Percentiles rank a stretch among this genome's conserved stretches.
phyloP scores from a whole-genome alignment of 1,284 basidiomycete species.

The Vanrija humicola region DNA sequence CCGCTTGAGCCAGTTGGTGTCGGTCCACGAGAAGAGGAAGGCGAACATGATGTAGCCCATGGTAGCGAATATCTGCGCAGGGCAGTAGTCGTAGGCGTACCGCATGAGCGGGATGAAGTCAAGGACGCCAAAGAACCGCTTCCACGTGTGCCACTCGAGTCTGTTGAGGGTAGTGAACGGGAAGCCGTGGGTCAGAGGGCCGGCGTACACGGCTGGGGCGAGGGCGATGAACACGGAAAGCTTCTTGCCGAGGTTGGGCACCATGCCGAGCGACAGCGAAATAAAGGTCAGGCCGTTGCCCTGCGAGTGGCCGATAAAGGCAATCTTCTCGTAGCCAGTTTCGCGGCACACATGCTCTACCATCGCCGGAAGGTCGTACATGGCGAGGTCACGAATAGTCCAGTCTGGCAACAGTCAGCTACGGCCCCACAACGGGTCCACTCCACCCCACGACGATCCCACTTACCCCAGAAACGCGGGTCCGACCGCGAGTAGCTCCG shows the following conservation, averaged over 20 bases:
- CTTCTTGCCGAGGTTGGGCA: conserved; percentile 56
- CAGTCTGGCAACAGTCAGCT: conserved; percentile 50
- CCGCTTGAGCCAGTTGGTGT: conserved; percentile 58
- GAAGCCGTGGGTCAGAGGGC: conserved; percentile 58
- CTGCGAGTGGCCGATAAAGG: conserved; percentile 61
- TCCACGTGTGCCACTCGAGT: conserved; percentile 58
- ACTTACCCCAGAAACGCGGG: conserved; percentile 59
- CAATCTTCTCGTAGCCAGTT: conserved; percentile 59
- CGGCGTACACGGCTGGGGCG: conserved; percentile 61
- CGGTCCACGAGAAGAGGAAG: conserved; percentile 59
- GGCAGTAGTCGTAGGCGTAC: conserved; percentile 57
- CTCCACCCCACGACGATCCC: background rate
- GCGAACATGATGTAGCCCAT: conserved; percentile 57
- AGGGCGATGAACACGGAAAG: conserved; percentile 59
- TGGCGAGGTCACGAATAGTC: conserved; percentile 60
- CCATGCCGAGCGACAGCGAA: conserved; percentile 57
- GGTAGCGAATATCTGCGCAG: conserved; percentile 51
- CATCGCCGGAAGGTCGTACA: conserved; percentile 60
- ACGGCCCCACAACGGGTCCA: background rate
- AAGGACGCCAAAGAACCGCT: conserved; percentile 57
- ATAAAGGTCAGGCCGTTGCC: conserved; percentile 58
- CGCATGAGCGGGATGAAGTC: conserved; percentile 64
- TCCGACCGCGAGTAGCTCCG: conserved; percentile 52
- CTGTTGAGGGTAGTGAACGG: conserved; percentile 55
- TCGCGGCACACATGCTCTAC: conserved; percentile 58